Evolutionary conservation across 257 asterid genomes (phyloP), one percentile per base, ranked within the genome.

Genomic region (Buddleja alternifolia): DNA sequence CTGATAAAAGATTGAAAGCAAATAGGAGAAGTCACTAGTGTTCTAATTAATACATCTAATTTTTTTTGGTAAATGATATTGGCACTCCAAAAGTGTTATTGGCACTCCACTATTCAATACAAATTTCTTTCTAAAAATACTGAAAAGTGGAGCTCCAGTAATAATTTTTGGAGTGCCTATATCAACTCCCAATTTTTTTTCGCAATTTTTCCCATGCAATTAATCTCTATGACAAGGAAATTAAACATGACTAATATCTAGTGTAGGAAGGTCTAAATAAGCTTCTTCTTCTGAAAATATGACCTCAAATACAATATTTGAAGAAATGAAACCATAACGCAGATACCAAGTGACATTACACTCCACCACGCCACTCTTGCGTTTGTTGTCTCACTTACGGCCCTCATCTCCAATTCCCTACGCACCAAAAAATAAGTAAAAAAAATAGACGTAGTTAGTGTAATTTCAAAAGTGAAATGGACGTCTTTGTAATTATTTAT

Each of bases 381-480:
- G 55, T 89, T 91, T 8, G 96, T 84, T 10, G 1, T 69, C 77
- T 86, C 95, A 34, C 90, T 86, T 63, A 85, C 88, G 65, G 29
- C 85, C 60, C 96, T 85, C 93, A 86, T 85, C 42, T 81, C 87
- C 24, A 73, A 62, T 63, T 88, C 97, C 88, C 92, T 86, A 63
- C 72, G 81, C 23, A 62, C 41, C 10, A 32, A 12, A 7, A 56
- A 55, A 14, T 20, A 10, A 8, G 8, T 19, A 8, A 10, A 10
- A 1, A 6, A 32, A n/a, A n/a, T 10, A 24, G 29, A 7, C 24
- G 4, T n/a, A 9, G 4, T 39, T 0, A 32, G 7, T 12, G 41
- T 37, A 32, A n/a, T 29, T 11, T 17, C 34, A 23, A n/a, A 23
- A 58, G 16, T 19, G 17, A 36, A n/a, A 36, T 6, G 42, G 48